A percentile compares a stretch with the other conserved stretches of the same genome.
phyloP scores from a whole-genome alignment of 1,284 basidiomycete species.

The Trichosporon faecale region DNA sequence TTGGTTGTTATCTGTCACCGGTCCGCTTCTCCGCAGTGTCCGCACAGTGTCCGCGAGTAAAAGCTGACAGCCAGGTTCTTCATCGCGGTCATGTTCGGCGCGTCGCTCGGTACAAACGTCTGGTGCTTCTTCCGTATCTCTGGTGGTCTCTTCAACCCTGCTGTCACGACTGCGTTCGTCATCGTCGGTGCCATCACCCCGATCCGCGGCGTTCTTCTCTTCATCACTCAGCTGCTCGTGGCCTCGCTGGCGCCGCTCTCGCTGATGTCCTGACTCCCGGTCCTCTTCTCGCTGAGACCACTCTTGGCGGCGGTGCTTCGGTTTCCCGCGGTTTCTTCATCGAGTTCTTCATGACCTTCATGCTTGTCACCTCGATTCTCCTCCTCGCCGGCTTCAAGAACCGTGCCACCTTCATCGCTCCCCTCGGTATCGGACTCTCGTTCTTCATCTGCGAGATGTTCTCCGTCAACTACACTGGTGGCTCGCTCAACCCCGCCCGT shows the following conservation, averaged over 20 bases:
- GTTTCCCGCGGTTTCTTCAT: constrained; percentile 46
- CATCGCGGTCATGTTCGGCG: constrained; percentile 55
- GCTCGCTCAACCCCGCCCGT: constrained; percentile 51
- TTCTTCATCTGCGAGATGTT: constrained; percentile 55
- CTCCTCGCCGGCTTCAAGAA: constrained; percentile 56
- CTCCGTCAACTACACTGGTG: constrained; percentile 52
- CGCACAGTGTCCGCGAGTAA: background rate
- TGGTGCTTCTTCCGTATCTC: constrained; percentile 55
- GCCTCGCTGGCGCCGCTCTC: constrained; percentile 53
- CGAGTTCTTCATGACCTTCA: constrained; percentile 55
- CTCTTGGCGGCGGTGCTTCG: constrained; percentile 44
- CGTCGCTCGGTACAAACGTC: constrained; percentile 51
- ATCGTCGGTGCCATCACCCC: constrained; percentile 53
- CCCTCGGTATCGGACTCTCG: constrained; percentile 56
- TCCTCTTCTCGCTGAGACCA: constrained; percentile 45
- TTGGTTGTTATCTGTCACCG: background rate
- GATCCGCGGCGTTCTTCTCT: constrained; percentile 49
- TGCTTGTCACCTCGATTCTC: constrained; percentile 51
- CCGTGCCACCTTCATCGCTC: constrained; percentile 56
- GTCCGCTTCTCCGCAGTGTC: background rate
- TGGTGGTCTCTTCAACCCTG: constrained; percentile 54
- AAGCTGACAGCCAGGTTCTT: constrained; percentile 48
- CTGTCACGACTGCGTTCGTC: constrained; percentile 53
- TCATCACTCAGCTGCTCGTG: constrained; percentile 53
- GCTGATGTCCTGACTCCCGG: constrained; percentile 51